Evolutionary conservation across 352 stramenopile genomes (phyloP).

Genomic region (Globisporangium irregulare): DNA sequence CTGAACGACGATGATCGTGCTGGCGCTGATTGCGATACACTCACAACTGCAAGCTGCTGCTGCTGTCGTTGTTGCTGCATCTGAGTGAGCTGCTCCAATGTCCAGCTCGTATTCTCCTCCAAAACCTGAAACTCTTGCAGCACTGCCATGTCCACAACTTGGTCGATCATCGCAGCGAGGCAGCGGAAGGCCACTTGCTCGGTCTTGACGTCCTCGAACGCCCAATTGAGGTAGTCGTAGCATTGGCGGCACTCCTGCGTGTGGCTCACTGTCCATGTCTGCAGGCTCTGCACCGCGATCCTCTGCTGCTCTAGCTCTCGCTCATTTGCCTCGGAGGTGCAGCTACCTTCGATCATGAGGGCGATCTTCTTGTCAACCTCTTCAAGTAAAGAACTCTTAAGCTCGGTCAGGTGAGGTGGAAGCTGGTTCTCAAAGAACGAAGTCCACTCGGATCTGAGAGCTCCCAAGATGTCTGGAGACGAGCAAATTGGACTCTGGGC

Average conservation of each 20-base stretch:
- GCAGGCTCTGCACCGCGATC: slow-evolving; percentile 25
- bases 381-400: slow-evolving; percentile 17
- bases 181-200: slow-evolving; percentile 30
- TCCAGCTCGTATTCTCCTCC: slow-evolving; percentile 7
- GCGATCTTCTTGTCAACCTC: slow-evolving; percentile 10
- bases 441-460: neutral
- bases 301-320: slow-evolving; percentile 11
- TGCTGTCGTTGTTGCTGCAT: slow-evolving; percentile 1
- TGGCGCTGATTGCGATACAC: neutral
- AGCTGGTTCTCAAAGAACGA: slow-evolving; percentile 10
- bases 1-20: neutral
- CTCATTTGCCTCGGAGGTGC: neutral
- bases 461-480: neutral
- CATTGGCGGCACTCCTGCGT: slow-evolving; percentile 46
- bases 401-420: slow-evolving; percentile 13
- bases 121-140: slow-evolving; percentile 23
- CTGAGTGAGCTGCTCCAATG: neutral
- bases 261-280: slow-evolving; percentile 40
- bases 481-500: neutral
- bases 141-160: slow-evolving; percentile 23
- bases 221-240: slow-evolving; percentile 53
- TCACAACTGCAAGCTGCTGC: neutral
- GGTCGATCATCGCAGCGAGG: slow-evolving; percentile 28
- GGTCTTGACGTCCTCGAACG: slow-evolving; percentile 26
- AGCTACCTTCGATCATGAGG: neutral